phyloP scores from a whole-genome alignment of 345 rosid genomes.

The Durio zibethinus region DNA sequence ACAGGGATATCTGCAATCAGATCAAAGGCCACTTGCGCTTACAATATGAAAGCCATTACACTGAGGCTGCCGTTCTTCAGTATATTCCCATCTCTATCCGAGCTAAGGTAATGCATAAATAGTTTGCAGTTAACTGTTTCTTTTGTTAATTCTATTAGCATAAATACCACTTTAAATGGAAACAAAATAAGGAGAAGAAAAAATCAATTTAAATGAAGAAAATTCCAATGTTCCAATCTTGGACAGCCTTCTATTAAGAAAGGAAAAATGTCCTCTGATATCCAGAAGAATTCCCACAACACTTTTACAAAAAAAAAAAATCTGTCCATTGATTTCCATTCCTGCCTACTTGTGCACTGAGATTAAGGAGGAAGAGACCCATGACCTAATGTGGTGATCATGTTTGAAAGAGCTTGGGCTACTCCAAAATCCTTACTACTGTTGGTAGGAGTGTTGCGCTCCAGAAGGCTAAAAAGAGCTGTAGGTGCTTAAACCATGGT shows the following conservation, averaged over 20 bases:
- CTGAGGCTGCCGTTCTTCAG: constrained; percentile 74
- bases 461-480: not conserved
- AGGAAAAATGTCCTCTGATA: not conserved
- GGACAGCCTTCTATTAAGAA: not conserved
- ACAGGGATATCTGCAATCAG: constrained; percentile 62
- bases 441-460: not conserved
- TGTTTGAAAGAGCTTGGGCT: not conserved
- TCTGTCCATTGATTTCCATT: not conserved
- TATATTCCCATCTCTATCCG: constrained; percentile 89
- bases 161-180: not conserved
- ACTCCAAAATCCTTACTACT: not conserved
- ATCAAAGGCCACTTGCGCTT: constrained; percentile 73
- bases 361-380: not conserved
- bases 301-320: not conserved
- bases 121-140: not conserved
- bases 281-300: not conserved
- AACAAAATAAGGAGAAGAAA: not conserved
- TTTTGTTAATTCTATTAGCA: not conserved
- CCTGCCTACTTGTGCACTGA: not conserved
- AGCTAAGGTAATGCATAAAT: constrained; percentile 57
- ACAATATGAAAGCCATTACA: constrained; percentile 81
- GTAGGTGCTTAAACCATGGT: not conserved
- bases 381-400: not conserved
- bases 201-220: not conserved
- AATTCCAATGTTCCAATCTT: not conserved